Conservation (phyloP, 169 alveolate species). For the Eimeria necatrix region DNA sequence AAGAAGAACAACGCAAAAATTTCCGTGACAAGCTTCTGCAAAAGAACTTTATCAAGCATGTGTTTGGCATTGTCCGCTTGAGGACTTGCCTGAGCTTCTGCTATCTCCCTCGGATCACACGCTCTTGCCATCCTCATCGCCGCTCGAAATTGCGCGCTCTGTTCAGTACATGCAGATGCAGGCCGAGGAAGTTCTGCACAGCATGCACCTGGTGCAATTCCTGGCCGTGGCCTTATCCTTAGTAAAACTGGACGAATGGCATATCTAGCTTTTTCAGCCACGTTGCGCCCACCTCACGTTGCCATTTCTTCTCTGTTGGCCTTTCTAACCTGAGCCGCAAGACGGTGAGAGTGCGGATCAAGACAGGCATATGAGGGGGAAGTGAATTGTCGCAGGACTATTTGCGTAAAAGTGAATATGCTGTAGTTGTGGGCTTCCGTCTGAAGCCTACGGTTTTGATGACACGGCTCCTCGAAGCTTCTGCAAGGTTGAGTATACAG, state of each 20-base stretch:
- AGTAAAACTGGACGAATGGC: background rate
- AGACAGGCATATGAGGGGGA: background rate
- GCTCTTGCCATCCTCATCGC: constrained; percentile 81
- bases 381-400: background rate
- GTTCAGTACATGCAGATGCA: constrained; percentile 7
- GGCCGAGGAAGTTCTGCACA: background rate
- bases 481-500: constrained; percentile 23
- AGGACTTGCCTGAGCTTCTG: constrained; percentile 77
- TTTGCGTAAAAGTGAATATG: background rate
- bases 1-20: background rate
- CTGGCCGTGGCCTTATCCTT: background rate
- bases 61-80: background rate
- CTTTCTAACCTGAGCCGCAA: constrained; percentile 32
- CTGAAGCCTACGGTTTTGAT: constrained; percentile 34
- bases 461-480: constrained; percentile 35
- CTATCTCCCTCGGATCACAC: constrained; percentile 74
- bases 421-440: background rate
- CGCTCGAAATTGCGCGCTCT: constrained; percentile 82
- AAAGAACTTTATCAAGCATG: background rate
- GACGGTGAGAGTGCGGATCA: background rate
- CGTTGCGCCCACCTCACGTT: constrained; percentile 37
- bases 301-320: constrained; percentile 62
- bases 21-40: background rate
- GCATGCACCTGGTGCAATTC: background rate
- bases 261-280: background rate